These are phyloP conservation scores for Fusarium veterinarium DNA, from an alignment of 2,329 filamentous ascomycete genomes.

Conservation along the genomic window DNA sequence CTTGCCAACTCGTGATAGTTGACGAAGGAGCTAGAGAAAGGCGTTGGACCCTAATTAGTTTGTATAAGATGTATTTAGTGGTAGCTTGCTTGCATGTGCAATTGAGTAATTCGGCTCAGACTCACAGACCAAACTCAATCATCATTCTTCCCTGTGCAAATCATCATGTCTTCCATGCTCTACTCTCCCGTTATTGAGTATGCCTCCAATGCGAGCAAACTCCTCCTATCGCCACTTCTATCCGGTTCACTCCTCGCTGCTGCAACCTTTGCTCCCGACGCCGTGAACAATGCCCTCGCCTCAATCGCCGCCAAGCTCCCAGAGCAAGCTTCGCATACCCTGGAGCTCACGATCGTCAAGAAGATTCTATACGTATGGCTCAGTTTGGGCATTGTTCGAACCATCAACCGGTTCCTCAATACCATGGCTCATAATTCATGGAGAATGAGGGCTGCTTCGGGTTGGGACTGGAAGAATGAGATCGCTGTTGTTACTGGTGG, in stretches of 20 bases:
- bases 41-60: neutral
- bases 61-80: constrained; percentile 2
- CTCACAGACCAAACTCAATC: neutral
- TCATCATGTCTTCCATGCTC: constrained; percentile 37
- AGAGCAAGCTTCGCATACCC: neutral
- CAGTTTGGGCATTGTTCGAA: constrained; percentile 38
- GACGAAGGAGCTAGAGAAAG: neutral
- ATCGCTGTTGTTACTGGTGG: constrained; percentile 59
- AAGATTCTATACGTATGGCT: constrained; percentile 37
- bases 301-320: constrained; percentile 11
- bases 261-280: constrained; percentile 24
- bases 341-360: constrained; percentile 8
- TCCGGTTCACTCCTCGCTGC: constrained; percentile 33
- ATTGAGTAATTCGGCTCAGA: neutral
- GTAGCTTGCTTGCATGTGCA: neutral
- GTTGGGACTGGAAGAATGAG: constrained; percentile 54
- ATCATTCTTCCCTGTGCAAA: neutral
- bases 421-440: constrained; percentile 47
- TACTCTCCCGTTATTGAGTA: constrained; percentile 34
- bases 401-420: constrained; percentile 43
- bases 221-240: constrained; percentile 33
- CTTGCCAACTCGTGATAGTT: neutral
- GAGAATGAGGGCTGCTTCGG: constrained; percentile 33
- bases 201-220: neutral
- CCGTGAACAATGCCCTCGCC: constrained; percentile 23